Percentiles rank a stretch among this genome's conserved stretches.
Evolutionary conservation across 2,329 filamentous ascomycete genomes (phyloP).

Genomic region (Knoxdaviesia proteae): DNA sequence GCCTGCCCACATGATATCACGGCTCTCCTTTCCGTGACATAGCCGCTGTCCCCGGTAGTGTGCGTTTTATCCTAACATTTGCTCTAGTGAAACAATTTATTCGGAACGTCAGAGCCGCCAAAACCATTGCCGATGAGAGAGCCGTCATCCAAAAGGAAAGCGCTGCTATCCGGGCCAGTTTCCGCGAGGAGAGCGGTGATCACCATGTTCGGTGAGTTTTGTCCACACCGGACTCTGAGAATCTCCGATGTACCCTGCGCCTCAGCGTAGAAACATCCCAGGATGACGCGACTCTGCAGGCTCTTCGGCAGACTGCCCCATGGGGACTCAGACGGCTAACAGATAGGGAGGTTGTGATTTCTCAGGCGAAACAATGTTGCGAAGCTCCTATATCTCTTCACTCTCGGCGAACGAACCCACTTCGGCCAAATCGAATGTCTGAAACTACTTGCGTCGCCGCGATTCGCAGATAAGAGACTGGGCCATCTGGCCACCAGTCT

Average conservation of each 20-base stretch:
- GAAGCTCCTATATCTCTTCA: constrained; percentile 95
- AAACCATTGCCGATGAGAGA: constrained; percentile 96
- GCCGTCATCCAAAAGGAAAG: constrained; percentile 98
- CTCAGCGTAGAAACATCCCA: no score
- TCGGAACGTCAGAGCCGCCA: constrained; percentile 92
- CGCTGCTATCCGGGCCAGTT: constrained; percentile 89
- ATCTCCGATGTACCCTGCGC: no score
- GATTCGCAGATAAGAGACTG: constrained; percentile 91
- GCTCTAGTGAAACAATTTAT: constrained; percentile 93
- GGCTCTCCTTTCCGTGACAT: no score
- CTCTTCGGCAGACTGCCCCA: no score
- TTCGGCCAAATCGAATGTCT: constrained; percentile 99
- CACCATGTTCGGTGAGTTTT: constrained; percentile 60
- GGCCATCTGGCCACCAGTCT: constrained; percentile 94
- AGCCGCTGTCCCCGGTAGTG: no score
- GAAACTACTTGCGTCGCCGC: constrained; percentile 86
- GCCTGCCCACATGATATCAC: no score
- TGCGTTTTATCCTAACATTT: no score
- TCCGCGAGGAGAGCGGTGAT: constrained; percentile 89
- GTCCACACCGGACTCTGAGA: no score
- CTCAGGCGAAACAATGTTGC: constrained; percentile 91
- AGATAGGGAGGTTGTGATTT: no score
- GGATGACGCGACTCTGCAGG: no score
- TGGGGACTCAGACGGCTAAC: no score
- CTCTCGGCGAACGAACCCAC: constrained; percentile 87